Evolutionary conservation across 2,329 filamentous ascomycete genomes (phyloP).

Genomic region (Calonectria hongkongensis): DNA sequence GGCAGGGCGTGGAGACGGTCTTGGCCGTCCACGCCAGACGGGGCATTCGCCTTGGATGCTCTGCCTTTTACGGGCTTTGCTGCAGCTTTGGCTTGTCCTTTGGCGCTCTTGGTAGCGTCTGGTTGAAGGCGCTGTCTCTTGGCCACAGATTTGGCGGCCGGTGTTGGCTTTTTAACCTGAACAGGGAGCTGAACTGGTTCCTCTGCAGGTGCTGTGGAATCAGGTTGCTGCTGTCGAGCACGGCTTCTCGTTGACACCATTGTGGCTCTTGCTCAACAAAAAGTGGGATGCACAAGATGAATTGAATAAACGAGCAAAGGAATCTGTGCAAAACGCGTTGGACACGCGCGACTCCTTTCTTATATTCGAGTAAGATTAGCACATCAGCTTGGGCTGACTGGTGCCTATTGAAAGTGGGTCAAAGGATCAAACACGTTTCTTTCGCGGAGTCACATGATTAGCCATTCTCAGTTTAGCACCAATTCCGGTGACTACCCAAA

Average conservation of each 20-base stretch:
- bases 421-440: neutral
- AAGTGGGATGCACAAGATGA: neutral
- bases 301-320: neutral
- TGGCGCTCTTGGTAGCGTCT: neutral
- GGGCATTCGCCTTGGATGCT: neutral
- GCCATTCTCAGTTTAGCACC: no score
- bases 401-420: conserved; percentile 24
- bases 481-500: no score
- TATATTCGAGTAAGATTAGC: neutral
- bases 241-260: conserved; percentile 19
- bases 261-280: neutral
- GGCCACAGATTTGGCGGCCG: neutral
- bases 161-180: no score
- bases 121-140: conserved; percentile 4
- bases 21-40: neutral
- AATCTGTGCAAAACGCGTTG: neutral
- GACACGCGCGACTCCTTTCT: neutral
- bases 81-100: neutral
- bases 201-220: neutral
- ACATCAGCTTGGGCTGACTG: neutral
- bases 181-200: neutral
- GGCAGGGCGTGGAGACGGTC: neutral
- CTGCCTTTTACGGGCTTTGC: neutral
- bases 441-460: neutral
- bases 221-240: neutral